Evolutionary conservation across 768 basidiomycete species (phyloP).

Genomic region (Termitomyces sp.): DNA sequence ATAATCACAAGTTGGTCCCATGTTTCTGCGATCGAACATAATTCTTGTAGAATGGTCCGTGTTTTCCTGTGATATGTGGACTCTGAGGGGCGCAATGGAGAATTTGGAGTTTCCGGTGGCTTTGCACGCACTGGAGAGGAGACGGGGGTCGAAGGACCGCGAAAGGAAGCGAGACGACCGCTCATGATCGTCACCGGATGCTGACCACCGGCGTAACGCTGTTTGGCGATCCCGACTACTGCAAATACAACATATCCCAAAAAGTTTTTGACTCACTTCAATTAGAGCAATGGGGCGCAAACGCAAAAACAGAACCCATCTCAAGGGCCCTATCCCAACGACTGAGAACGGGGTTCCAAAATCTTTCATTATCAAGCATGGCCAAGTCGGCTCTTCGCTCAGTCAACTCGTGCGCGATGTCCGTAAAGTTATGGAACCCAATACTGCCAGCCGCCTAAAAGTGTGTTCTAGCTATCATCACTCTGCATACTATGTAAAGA

Average conservation of each 20-base stretch:
- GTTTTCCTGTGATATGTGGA: constrained; percentile 79
- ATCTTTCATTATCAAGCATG: constrained; percentile 96
- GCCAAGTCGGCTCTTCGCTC: constrained; percentile 83
- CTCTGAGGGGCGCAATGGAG: constrained; percentile 51
- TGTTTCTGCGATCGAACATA: constrained; percentile 54
- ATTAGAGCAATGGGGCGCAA: constrained; percentile 52
- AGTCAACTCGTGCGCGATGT: constrained; percentile 89
- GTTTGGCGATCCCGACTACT: constrained; percentile 15
- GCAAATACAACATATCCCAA: constrained; percentile 13
- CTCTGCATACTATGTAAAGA: not conserved
- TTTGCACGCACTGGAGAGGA: constrained; percentile 53
- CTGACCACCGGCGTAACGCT: too few species aligned
- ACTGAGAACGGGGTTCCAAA: constrained; percentile 51
- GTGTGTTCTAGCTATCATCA: constrained; percentile 33
- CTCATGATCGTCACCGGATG: constrained; percentile 7
- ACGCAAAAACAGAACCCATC: constrained; percentile 79
- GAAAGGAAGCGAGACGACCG: constrained; percentile 66
- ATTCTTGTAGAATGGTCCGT: constrained; percentile 61
- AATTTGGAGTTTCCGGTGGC: constrained; percentile 32
- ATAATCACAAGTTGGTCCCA: constrained; percentile 83
- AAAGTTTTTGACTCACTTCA: constrained; percentile 5
- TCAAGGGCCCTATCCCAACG: constrained; percentile 47
- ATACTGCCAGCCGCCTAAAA: constrained; percentile 89
- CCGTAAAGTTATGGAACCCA: constrained; percentile 96
- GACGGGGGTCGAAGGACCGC: constrained; percentile 72